A percentile compares a stretch with the other conserved stretches of the same genome.
Evolutionary conservation across 1,284 basidiomycete species (phyloP).

Genomic region (Melanopsichium pennsylvanicum): DNA sequence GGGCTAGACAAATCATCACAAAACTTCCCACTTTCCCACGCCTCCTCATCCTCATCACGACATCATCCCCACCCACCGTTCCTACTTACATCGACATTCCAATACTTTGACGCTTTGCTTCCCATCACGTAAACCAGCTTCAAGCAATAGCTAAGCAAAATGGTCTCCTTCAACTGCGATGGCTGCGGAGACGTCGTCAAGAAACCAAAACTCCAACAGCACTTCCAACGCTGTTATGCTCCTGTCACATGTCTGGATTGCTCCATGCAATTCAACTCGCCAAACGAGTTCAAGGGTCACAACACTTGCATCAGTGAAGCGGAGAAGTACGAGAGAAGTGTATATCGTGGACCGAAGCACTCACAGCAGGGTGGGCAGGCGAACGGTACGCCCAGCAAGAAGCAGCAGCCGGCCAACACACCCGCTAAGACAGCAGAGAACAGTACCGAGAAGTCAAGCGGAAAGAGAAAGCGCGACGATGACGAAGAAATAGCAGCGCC

Average conservation of each 20-base stretch:
- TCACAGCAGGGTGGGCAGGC: not conserved
- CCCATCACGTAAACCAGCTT: too few relatives aligned
- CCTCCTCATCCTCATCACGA: too few relatives aligned
- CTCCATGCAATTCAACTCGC: constrained; percentile 57
- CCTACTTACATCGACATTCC: not conserved
- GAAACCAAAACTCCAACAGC: constrained; percentile 64
- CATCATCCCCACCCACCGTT: too few relatives aligned
- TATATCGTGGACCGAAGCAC: constrained; percentile 41
- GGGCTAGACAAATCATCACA: too few relatives aligned
- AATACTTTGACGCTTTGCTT: too few relatives aligned
- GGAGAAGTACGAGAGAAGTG: constrained; percentile 63
- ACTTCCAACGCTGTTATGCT: constrained; percentile 59
- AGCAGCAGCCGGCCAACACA: constrained; percentile 1
- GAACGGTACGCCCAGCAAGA: constrained; percentile 16
- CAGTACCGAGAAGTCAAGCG: constrained; percentile 6
- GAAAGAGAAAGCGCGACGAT: constrained; percentile 27
- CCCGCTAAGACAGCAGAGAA: constrained; percentile 6
- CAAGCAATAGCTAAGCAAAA: not conserved
- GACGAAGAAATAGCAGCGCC: constrained; percentile 3
- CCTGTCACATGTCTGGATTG: constrained; percentile 65
- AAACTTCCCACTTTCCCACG: too few relatives aligned
- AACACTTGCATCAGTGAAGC: constrained; percentile 65
- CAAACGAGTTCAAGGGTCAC: constrained; percentile 62
- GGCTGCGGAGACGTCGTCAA: constrained; percentile 64
- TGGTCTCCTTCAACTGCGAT: constrained; percentile 64